phyloP scores from a whole-genome alignment of 805 yeast genomes.

The Wickerhamiella kazuoi region DNA sequence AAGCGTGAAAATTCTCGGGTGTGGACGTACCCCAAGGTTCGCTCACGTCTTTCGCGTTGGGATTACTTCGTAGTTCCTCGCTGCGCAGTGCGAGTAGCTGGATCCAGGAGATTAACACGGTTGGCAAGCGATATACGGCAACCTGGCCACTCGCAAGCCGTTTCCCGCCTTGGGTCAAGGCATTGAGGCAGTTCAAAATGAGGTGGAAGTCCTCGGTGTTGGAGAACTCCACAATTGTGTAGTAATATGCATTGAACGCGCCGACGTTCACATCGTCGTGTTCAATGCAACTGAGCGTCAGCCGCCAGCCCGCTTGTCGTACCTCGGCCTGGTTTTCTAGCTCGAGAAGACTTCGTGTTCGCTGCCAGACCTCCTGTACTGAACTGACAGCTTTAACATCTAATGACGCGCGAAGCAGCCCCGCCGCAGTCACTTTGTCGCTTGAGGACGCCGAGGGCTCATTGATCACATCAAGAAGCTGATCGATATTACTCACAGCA shows the following conservation, averaged over 20 bases:
- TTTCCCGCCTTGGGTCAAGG: conserved; percentile 34
- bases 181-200: conserved; percentile 30
- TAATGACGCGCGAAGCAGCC: conserved; percentile 31
- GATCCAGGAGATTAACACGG: conserved; percentile 25
- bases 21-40: conserved; percentile 16
- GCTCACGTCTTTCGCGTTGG: conserved; percentile 13
- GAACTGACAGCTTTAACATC: conserved; percentile 37
- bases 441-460: conserved; percentile 12
- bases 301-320: conserved; percentile 32
- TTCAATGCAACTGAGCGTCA: conserved; percentile 39
- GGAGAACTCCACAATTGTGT: conserved; percentile 35
- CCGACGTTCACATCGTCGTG: conserved; percentile 34
- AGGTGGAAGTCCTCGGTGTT: conserved; percentile 35
- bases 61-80: conserved; percentile 18
- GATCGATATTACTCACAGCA: conserved; percentile 17
- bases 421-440: conserved; percentile 30
- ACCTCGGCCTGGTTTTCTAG: conserved; percentile 21
- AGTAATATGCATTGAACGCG: conserved; percentile 37
- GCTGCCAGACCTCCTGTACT: conserved; percentile 61
- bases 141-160: conserved; percentile 13
- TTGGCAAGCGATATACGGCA: conserved; percentile 26
- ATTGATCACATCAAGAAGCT: conserved; percentile 16
- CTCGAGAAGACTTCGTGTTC: conserved; percentile 37
- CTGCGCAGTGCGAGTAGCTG: conserved; percentile 17
- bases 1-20: conserved; percentile 16